Base-by-base conservation (phyloP, 139 green algal genomes). In the Coelastrella sp. region DNA sequence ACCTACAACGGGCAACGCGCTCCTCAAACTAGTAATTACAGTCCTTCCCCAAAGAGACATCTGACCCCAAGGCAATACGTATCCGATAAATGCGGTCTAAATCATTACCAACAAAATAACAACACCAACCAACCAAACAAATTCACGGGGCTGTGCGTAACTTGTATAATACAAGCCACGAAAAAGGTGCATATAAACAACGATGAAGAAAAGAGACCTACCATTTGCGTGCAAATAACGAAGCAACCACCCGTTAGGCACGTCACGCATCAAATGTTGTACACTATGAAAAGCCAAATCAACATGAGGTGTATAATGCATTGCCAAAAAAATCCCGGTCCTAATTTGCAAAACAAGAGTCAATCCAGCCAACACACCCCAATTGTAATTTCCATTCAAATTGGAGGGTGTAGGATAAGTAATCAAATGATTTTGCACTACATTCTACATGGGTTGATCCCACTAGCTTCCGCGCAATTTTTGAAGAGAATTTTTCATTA, bases 91-190 rank as follows among this genome's bases (percentile, higher is more conserved):
- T 35, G 89, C 89, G 37, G 90, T 91, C 86, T 89, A 84, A 84
- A 92, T 91, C 90, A 95, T 91, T 75, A 93, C 66, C 74, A 93
- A 78, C 71, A 95, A 84, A 71, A 92, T 92, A 63, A 92, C 76
- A 57, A 94, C 87, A 69, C 91, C 92, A 84, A 88, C 63, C 84
- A 89, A 88, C 88, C 90, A 93, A 25, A 93, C 85, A 67, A 92
- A 85, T 85, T 92, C 87, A 86, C 91, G 87, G 66, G 91, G 91
- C 50, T 78, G 85, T 63, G 87, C 72, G 86, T 92, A 91, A 78
- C 89, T 92, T 32, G 79, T 86, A 79, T 92, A 94, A 79, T 93
- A 94, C 15, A 95, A 64, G 67, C 85, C 87, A 84, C 92, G 89
- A 45, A 95, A 73, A 7, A 73, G 32, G 64, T 66, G 57, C 57